Conservation (phyloP, 495 filamentous ascomycete genomes). For the Xylaria telfairii region DNA sequence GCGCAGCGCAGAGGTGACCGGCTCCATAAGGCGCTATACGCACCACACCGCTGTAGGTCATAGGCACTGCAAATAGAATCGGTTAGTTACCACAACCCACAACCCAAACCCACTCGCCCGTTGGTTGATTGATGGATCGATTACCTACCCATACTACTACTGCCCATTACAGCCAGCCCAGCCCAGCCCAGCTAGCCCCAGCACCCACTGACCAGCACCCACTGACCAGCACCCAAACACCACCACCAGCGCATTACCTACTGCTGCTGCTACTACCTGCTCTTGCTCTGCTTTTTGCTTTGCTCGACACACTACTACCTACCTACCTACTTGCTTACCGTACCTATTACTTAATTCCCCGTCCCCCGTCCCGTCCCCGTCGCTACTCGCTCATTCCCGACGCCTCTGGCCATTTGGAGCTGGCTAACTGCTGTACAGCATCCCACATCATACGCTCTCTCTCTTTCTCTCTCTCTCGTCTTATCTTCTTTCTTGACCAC, state of each 20-base stretch:
- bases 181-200: constrained; percentile 2
- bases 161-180: constrained; percentile 2
- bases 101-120: constrained; percentile 3
- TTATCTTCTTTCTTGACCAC: neutral
- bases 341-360: constrained; percentile 7
- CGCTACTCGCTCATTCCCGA: constrained; percentile 14
- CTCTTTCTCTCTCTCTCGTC: neutral
- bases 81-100: constrained; percentile 8
- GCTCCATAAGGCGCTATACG: neutral
- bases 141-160: neutral
- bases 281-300: too few species aligned
- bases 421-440: constrained; percentile 13
- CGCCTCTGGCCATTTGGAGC: constrained; percentile 15
- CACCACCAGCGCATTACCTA: neutral
- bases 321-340: too few species aligned
- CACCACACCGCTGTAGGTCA: neutral
- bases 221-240: too few species aligned
- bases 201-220: too few species aligned
- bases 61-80: neutral
- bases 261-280: too few species aligned
- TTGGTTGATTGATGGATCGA: neutral
- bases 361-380: neutral
- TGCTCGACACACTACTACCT: too few species aligned
- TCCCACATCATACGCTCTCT: constrained; percentile 23
- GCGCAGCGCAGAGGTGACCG: neutral